Evolutionary conservation across 805 yeast species (phyloP).

Genomic region (Cyberlindnera euphorbiiphila): DNA sequence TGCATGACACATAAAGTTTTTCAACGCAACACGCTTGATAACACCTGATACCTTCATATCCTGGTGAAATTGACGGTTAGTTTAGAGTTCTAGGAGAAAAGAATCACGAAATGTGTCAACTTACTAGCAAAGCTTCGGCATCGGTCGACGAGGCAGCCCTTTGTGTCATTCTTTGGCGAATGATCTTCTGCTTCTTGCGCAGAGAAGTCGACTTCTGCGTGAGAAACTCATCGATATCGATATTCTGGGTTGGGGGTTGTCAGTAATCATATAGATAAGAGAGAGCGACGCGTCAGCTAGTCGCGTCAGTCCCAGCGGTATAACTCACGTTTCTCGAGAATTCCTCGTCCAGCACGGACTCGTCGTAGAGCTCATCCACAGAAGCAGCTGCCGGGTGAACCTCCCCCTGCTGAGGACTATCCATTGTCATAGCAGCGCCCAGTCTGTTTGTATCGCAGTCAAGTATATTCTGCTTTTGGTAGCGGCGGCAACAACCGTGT

Average conservation of each 20-base stretch:
- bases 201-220: conserved; percentile 15
- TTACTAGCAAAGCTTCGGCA: too few relatives aligned
- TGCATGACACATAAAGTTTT: conserved; percentile 88
- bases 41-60: conserved; percentile 48
- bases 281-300: too few relatives aligned
- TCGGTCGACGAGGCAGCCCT: too few relatives aligned
- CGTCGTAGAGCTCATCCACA: conserved; percentile 12
- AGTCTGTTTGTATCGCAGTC: not conserved
- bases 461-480: not conserved
- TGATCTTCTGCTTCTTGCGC: conserved; percentile 10
- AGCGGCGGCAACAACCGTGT: too few relatives aligned
- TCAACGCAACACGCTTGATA: conserved; percentile 56
- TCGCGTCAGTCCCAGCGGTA: too few relatives aligned
- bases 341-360: conserved; percentile 6
- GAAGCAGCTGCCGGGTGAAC: conserved; percentile 7
- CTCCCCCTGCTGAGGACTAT: not conserved
- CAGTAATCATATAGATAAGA: conserved; percentile 1
- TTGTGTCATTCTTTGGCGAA: conserved; percentile 17
- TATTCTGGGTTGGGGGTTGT: conserved; percentile 7
- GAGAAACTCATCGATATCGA: conserved; percentile 20
- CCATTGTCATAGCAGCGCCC: not conserved
- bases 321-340: conserved; percentile 1
- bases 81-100: too few relatives aligned
- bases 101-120: too few relatives aligned
- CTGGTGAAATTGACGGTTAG: too few relatives aligned